phyloP scores from a whole-genome alignment of 805 yeast genomes.

The Yarrowia yakushimensis region DNA sequence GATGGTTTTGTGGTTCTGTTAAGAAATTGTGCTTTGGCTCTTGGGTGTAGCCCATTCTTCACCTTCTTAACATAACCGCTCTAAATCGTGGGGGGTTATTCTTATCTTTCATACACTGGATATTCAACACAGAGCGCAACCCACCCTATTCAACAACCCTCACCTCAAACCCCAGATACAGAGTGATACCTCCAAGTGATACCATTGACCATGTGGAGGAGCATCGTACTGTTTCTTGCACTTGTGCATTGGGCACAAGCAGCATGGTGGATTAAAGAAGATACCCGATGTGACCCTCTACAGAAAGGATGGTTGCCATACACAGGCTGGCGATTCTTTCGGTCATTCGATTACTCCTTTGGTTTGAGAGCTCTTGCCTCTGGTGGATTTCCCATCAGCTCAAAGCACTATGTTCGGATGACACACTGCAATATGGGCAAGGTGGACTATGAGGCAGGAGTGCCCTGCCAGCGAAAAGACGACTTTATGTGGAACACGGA shows the following conservation, averaged over 20 bases:
- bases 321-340: conserved; percentile 12
- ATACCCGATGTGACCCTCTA: conserved; percentile 13
- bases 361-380: background rate
- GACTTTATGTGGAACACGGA: conserved; percentile 17
- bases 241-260: conserved; percentile 1
- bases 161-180: background rate
- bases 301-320: conserved; percentile 17
- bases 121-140: background rate
- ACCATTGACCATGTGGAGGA: background rate
- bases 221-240: background rate
- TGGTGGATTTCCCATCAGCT: conserved; percentile 5
- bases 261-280: conserved; percentile 21
- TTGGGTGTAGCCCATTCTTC: background rate
- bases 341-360: background rate
- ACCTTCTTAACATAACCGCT: background rate
- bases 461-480: conserved; percentile 10
- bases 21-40: no score
- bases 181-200: background rate
- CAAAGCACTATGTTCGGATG: background rate
- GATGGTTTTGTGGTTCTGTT: no score
- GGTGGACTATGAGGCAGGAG: conserved; percentile 13
- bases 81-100: background rate
- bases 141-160: background rate
- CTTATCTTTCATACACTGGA: background rate
- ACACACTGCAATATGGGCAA: conserved; percentile 17